These are phyloP conservation scores for Spatholobus suberectus DNA, from an alignment of 306 rosid genomes.

Conservation along the genomic window DNA sequence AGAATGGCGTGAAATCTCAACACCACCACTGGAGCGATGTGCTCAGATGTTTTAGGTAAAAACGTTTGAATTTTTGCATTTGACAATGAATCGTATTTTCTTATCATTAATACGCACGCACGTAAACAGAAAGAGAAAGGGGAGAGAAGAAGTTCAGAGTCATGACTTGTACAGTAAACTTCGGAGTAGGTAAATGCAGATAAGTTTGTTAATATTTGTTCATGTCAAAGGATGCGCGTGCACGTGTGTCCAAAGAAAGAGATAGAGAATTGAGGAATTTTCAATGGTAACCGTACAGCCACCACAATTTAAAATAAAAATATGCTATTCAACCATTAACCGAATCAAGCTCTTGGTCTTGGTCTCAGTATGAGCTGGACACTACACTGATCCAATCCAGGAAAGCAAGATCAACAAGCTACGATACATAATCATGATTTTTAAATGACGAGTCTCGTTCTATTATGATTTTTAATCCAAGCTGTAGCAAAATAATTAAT, in stretches of 20 bases:
- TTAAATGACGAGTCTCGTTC: constrained; percentile 45
- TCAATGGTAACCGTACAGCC: constrained; percentile 34
- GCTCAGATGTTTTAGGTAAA: constrained; percentile 30
- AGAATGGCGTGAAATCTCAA: constrained; percentile 10
- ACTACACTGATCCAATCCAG: constrained; percentile 36
- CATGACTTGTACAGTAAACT: constrained; percentile 29
- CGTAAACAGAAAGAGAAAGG: constrained; percentile 12
- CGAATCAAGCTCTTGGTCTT: constrained; percentile 41
- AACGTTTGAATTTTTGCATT: constrained; percentile 33
- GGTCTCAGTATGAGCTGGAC: constrained; percentile 33
- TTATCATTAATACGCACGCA: constrained; percentile 32
- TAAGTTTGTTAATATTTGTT: constrained; percentile 43
- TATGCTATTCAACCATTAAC: constrained; percentile 34
- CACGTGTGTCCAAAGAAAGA: constrained; percentile 44
- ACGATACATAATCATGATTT: constrained; percentile 32
- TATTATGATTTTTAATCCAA: constrained; percentile 43
- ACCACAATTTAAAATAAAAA: constrained; percentile 40
- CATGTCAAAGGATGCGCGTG: constrained; percentile 51
- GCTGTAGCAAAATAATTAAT: constrained; percentile 39
- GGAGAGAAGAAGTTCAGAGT: not conserved
- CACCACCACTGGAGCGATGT: not conserved
- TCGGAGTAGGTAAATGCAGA: constrained; percentile 40
- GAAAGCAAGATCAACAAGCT: constrained; percentile 54
- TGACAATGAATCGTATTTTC: constrained; percentile 43
- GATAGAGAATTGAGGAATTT: constrained; percentile 1